Evolutionary conservation across 352 stramenopile species (phyloP).

Genomic region (Pythium phragmiticola): DNA sequence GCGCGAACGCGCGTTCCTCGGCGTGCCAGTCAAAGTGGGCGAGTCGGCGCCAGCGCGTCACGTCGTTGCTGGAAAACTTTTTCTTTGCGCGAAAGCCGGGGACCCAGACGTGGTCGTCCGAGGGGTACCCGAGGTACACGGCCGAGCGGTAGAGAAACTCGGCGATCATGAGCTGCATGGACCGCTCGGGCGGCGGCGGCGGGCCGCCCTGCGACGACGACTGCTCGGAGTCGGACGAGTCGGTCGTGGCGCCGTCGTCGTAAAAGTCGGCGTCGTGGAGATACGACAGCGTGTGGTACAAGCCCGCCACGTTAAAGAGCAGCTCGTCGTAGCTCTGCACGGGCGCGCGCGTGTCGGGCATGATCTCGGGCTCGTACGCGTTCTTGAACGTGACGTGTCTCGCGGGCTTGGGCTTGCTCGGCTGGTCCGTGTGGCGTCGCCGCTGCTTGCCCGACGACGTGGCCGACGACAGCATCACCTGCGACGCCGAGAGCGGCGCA

Average conservation of each 20-base stretch:
- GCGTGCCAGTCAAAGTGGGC: constrained; percentile 72
- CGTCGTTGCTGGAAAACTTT: constrained; percentile 71
- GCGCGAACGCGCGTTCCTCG: constrained; percentile 39
- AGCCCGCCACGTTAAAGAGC: constrained; percentile 25
- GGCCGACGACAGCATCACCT: neutral
- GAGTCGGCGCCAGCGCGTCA: constrained; percentile 71
- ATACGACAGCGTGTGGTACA: constrained; percentile 28
- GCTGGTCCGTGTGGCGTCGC: constrained; percentile 10
- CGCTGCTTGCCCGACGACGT: neutral
- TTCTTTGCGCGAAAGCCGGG: constrained; percentile 67
- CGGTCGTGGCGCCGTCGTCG: constrained; percentile 10
- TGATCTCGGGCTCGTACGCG: constrained; percentile 23
- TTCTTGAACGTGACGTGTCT: constrained; percentile 25
- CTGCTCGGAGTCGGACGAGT: constrained; percentile 5
- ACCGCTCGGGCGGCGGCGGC: constrained; percentile 39
- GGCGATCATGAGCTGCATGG: constrained; percentile 75
- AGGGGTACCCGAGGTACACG: constrained; percentile 58
- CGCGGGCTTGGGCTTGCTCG: neutral
- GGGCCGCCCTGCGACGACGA: constrained; percentile 1
- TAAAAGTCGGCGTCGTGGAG: constrained; percentile 21
- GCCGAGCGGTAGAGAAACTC: constrained; percentile 78
- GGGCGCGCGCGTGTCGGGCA: constrained; percentile 11
- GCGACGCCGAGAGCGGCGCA: neutral
- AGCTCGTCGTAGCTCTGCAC: constrained; percentile 29
- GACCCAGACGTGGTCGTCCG: constrained; percentile 54